Conservation (phyloP, 1,284 basidiomycete genomes). For the Malassezia restricta region DNA sequence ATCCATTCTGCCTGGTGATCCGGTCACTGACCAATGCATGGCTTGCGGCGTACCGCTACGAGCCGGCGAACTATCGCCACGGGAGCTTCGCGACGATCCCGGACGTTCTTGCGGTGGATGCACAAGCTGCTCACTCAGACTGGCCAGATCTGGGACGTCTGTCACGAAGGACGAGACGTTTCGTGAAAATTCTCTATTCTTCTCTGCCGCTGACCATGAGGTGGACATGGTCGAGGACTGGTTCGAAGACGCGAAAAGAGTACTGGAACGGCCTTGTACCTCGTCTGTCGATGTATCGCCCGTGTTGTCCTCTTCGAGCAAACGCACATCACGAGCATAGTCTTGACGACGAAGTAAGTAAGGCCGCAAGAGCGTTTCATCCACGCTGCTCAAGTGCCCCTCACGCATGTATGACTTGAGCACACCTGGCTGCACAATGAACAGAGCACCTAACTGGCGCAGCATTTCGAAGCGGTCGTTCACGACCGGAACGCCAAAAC, state of each 20-base stretch:
- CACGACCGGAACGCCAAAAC: constrained; percentile 68
- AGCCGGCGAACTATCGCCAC: background rate
- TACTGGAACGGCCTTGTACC: background rate
- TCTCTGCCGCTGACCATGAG: background rate
- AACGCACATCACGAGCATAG: constrained; percentile 49
- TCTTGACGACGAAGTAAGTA: constrained; percentile 83
- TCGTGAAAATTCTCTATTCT: background rate
- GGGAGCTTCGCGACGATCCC: background rate
- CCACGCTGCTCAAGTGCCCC: constrained; percentile 60
- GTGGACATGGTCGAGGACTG: background rate
- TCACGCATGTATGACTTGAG: constrained; percentile 45
- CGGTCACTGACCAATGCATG: background rate
- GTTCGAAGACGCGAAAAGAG: constrained; percentile 3
- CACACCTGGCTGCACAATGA: constrained; percentile 48
- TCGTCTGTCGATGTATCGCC: constrained; percentile 10
- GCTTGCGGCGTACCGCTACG: constrained; percentile 4
- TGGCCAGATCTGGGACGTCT: constrained; percentile 3
- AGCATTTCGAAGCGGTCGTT: constrained; percentile 96
- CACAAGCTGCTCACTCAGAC: constrained; percentile 1
- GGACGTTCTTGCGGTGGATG: constrained; percentile 3
- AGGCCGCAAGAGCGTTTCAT: constrained; percentile 70
- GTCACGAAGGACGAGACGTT: constrained; percentile 5
- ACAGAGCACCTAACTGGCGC: constrained; percentile 90
- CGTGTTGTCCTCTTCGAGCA: constrained; percentile 19
- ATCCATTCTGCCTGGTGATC: background rate